Conservation (phyloP, 1,284 basidiomycete species). For the Sporisorium reilianum region DNA sequence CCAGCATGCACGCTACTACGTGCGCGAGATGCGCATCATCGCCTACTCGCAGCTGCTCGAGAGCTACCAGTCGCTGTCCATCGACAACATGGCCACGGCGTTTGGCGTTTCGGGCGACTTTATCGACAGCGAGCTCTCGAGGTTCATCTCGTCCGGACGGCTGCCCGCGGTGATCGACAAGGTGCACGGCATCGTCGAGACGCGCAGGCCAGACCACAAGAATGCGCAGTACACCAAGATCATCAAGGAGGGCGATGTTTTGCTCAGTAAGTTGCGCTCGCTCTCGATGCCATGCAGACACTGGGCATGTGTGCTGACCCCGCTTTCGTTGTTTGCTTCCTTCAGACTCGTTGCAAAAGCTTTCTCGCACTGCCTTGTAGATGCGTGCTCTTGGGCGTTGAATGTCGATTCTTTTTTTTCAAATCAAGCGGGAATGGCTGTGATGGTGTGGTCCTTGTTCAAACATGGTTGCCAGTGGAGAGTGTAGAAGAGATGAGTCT, state of each 20-base stretch:
- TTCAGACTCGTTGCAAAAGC: slow-evolving; percentile 66
- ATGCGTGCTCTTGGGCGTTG: slow-evolving; percentile 1
- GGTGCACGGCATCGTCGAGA: slow-evolving; percentile 88
- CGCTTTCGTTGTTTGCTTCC: no score
- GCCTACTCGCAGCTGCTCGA: slow-evolving; percentile 93
- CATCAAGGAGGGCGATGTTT: slow-evolving; percentile 86
- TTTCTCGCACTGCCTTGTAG: slow-evolving; percentile 67
- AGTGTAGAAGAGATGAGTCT: background rate
- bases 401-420: background rate
- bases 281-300: no score
- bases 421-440: background rate
- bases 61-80: slow-evolving; percentile 87
- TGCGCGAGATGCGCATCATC: slow-evolving; percentile 95
- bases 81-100: slow-evolving; percentile 85
- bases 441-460: background rate
- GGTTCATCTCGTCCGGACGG: slow-evolving; percentile 91
- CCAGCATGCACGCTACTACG: slow-evolving; percentile 89
- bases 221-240: slow-evolving; percentile 91
- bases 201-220: slow-evolving; percentile 85
- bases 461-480: background rate
- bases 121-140: slow-evolving; percentile 86
- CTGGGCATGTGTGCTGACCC: slow-evolving; percentile 6
- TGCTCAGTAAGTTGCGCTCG: slow-evolving; percentile 74
- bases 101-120: slow-evolving; percentile 92
- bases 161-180: slow-evolving; percentile 93